Percentiles rank a stretch among this genome's conserved stretches.
Conservation (phyloP, 345 rosid species). For the Cardiospermum halicacabum region DNA sequence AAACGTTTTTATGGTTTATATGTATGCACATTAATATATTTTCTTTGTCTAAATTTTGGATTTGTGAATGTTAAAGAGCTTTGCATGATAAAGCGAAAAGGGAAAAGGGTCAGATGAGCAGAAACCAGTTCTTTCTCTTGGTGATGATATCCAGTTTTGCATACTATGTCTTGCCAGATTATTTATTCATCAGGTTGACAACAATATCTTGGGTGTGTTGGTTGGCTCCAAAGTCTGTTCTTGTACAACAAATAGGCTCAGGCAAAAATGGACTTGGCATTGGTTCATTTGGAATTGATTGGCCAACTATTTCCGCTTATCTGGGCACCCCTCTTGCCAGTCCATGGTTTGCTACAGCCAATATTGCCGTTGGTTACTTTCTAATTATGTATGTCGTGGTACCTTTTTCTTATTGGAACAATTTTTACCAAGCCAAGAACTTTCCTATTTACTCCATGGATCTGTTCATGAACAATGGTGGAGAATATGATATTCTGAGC, state of each 20-base stretch:
- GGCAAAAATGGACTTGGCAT: constrained; percentile 70
- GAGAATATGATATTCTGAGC: constrained; percentile 43
- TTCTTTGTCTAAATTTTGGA: not conserved
- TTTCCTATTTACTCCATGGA: constrained; percentile 54
- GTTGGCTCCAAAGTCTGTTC: constrained; percentile 57
- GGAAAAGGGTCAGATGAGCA: constrained; percentile 36
- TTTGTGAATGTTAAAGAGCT: constrained; percentile 40
- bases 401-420: constrained; percentile 60
- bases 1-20: not conserved
- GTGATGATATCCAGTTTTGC: constrained; percentile 56
- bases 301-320: constrained; percentile 67
- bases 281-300: constrained; percentile 68
- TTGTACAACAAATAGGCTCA: constrained; percentile 71
- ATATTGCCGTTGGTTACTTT: constrained; percentile 52
- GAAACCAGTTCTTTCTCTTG: constrained; percentile 62
- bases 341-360: constrained; percentile 75
- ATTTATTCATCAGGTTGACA: constrained; percentile 43
- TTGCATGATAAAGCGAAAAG: constrained; percentile 59
- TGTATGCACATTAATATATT: not conserved
- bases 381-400: constrained; percentile 55
- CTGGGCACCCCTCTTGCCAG: constrained; percentile 83
- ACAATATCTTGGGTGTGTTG: constrained; percentile 82
- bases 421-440: constrained; percentile 62
- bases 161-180: constrained; percentile 63
- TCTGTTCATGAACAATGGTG: constrained; percentile 50